Base-by-base conservation (phyloP, 2,329 filamentous ascomycete species). In the Aspergillus persii region DNA sequence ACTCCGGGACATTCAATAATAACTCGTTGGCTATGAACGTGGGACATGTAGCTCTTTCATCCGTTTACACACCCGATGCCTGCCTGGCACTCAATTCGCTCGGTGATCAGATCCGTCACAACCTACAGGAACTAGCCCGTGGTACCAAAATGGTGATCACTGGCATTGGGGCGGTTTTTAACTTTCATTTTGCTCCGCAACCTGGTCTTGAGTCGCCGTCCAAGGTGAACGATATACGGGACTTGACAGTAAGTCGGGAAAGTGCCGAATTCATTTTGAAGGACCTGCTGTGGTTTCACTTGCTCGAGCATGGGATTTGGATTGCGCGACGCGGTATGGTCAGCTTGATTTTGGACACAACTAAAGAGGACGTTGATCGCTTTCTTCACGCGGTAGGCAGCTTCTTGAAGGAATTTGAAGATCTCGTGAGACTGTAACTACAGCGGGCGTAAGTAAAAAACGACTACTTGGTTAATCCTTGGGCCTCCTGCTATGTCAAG, bases 1-100 rank as follows among this genome's bases (percentile, higher is more conserved):
- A 89, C 65, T 83, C 85, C 0, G 86, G 86, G 1, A 89, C 87
- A 0, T 89, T 88, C 71, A 89, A 89, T 69, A 90, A 90, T 67
- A 89, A 90, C 69, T 79, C 80, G 1, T 71, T 88, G 4, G 81
- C 82, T 2, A 89, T 88, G 79, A 75, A 47, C 15, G 53, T 49
- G 3, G 53, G 53, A 15, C 5, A 47, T 6, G 44, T 27, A 2
- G 53, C 44, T 41, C 36, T 41, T 15, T 41, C 36, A 2, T 41
- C 36, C 15, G n/a, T 41, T 6, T 41, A 41, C 12, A 41, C 36
- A 4, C 36, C 36, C 12, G 36, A 41, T n/a, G 36, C 15, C 36
- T 41, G 36, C 36, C 12, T 41, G 5, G 36, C 36, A 7, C 51
- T 53, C 26, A 53, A 53, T 23, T 9, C 3, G 3, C 12, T 31